Evolutionary conservation across 2,329 filamentous ascomycete genomes (phyloP), one percentile per base, ranked within the genome.

Genomic region (Didymella pomorum): DNA sequence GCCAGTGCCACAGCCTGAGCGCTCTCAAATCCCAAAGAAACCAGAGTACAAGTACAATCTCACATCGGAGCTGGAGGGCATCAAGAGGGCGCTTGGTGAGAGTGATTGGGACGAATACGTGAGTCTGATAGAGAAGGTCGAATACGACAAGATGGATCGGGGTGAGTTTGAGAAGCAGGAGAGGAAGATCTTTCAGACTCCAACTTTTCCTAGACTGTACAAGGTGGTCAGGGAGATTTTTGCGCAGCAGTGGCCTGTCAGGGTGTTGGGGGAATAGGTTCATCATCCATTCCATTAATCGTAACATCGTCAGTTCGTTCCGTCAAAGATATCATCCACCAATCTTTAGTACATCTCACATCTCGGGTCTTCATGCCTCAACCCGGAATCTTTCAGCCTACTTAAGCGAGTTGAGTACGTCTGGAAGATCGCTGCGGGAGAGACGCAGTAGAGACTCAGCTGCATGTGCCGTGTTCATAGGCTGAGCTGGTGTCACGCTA

Each of bases 71-170:
- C 23, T 69, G n/a, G 42, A 58, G 37, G 43, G 56, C 12, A 41
- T 64, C 10, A 33, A 54, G n/a, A 29, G 16, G 6, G 66, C 66
- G 12, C 44, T 69, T 2, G 66, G 66, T 23, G 43, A 46, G 12
- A 54, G 63, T 7, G 54, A 61, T 29, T 69, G 66, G 65, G 59
- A 47, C 7, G 60, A 66, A 33, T 67, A 67, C 18, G 4, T 67
- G 1, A 42, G 41, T 0, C 28, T 63, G 11, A 31, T 61, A 42
- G 63, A 67, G 54, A 56, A 52, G 33, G 44, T 50, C 4, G 57
- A 48, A 42, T 21, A 52, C 1, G 26, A 51, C 0, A 39, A 65
- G 14, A 56, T 63, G 2, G 53, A 45, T 0, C 57, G 46, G 2
- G 23, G 44, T 6, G 56, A 66, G 9, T 59, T 60, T 6, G 46